Conservation (phyloP, 2,329 filamentous ascomycete genomes). For the Biscogniauxia sp. region DNA sequence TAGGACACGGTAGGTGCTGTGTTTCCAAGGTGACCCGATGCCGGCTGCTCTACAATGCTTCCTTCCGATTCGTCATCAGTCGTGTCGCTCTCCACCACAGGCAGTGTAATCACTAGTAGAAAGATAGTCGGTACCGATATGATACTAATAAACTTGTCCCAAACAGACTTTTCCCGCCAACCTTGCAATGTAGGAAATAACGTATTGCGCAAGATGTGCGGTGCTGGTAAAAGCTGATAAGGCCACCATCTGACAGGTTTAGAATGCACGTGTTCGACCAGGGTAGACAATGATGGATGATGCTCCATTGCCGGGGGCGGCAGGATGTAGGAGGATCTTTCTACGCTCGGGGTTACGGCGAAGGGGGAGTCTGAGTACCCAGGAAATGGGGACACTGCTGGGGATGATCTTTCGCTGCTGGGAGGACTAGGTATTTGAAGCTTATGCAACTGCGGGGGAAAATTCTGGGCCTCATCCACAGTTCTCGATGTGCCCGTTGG, state of each 20-base stretch:
- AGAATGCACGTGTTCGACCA: conserved; percentile 39
- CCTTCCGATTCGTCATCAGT: conserved; percentile 47
- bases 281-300: conserved; percentile 41
- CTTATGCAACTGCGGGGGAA: conserved; percentile 32
- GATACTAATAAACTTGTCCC: conserved; percentile 77
- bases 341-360: conserved; percentile 40
- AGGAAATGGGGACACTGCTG: conserved; percentile 63
- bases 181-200: conserved; percentile 84
- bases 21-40: conserved; percentile 29
- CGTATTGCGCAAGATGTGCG: conserved; percentile 67
- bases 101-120: conserved; percentile 82
- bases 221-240: conserved; percentile 68
- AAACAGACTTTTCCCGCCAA: conserved; percentile 80
- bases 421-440: conserved; percentile 48
- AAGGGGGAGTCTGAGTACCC: conserved; percentile 60
- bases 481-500: conserved; percentile 15
- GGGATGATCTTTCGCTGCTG: conserved; percentile 46
- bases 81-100: conserved; percentile 76
- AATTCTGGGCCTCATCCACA: conserved; percentile 11
- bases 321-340: conserved; percentile 52
- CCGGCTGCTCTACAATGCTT: conserved; percentile 30
- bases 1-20: conserved; percentile 36
- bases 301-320: conserved; percentile 49
- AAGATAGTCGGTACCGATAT: conserved; percentile 90
- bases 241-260: conserved; percentile 76